Conservation (phyloP, 2,329 filamentous ascomycete genomes). For the Bipolaris bicolor region DNA sequence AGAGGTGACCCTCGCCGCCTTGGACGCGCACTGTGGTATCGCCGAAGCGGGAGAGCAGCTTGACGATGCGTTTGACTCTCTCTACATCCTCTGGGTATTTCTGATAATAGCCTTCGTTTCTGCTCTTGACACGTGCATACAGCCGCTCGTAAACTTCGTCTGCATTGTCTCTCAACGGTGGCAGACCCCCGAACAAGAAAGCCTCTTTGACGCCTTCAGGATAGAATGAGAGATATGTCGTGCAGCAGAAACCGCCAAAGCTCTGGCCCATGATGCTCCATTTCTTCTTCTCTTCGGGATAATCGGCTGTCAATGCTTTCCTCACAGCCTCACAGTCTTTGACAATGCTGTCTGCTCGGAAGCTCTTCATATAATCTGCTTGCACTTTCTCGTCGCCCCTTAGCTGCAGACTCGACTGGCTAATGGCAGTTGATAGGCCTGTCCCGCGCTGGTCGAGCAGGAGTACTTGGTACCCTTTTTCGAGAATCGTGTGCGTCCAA, state of each 20-base stretch:
- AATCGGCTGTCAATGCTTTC: conserved; percentile 72
- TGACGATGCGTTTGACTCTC: conserved; percentile 69
- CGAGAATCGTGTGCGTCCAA: conserved; percentile 73
- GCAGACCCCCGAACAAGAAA: conserved; percentile 84
- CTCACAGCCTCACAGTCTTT: conserved; percentile 87
- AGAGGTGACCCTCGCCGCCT: conserved; percentile 70
- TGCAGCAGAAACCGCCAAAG: conserved; percentile 85
- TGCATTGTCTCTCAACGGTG: conserved; percentile 72
- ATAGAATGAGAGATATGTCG: conserved; percentile 82
- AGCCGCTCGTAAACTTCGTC: conserved; percentile 78
- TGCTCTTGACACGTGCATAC: conserved; percentile 70
- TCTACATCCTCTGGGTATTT: conserved; percentile 85
- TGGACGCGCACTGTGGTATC: conserved; percentile 70
- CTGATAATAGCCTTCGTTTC: conserved; percentile 79
- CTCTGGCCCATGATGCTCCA: conserved; percentile 92
- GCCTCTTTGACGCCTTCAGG: conserved; percentile 79
- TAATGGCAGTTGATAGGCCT: conserved; percentile 81
- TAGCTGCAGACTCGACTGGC: conserved; percentile 70
- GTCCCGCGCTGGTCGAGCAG: conserved; percentile 92
- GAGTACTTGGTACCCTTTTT: conserved; percentile 81
- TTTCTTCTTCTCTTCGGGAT: conserved; percentile 71
- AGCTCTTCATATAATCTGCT: conserved; percentile 79
- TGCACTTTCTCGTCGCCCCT: conserved; percentile 70
- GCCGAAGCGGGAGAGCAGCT: conserved; percentile 64
- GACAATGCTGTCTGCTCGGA: conserved; percentile 90